These are phyloP conservation scores for Neodidymelliopsis sp. DNA, from an alignment of 2,329 filamentous ascomycete genomes.

Conservation along the genomic window DNA sequence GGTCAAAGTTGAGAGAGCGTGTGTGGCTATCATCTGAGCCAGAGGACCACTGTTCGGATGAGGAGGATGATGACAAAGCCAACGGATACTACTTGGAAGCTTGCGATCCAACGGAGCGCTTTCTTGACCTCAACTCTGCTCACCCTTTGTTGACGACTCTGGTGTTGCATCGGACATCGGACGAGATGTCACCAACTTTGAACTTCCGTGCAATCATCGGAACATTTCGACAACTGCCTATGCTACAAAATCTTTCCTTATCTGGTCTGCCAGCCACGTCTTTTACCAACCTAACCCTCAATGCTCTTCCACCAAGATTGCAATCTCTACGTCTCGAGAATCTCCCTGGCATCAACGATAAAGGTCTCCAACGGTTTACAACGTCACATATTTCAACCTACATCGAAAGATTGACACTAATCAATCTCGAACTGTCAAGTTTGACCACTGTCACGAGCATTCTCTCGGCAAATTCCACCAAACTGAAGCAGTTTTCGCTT, in stretches of 20 bases:
- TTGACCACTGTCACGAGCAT: conserved; percentile 62
- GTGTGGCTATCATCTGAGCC: conserved; percentile 60
- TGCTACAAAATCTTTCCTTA: conserved; percentile 61
- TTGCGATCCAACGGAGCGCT: conserved; percentile 60
- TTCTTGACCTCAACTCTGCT: conserved; percentile 61
- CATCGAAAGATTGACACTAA: conserved; percentile 58
- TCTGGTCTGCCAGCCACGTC: conserved; percentile 62
- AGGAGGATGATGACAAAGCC: conserved; percentile 44
- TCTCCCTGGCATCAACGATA: conserved; percentile 63
- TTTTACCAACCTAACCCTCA: conserved; percentile 63
- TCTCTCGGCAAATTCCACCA: conserved; percentile 53
- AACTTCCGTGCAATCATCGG: conserved; percentile 64
- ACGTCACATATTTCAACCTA: conserved; percentile 55
- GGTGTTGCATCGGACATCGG: conserved; percentile 52
- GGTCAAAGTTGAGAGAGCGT: conserved; percentile 62
- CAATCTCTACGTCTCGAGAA: conserved; percentile 63
- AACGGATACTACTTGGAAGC: conserved; percentile 45
- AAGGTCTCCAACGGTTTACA: conserved; percentile 61
- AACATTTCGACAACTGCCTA: conserved; percentile 61
- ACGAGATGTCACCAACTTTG: conserved; percentile 49
- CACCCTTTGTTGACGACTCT: conserved; percentile 63
- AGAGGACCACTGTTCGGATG: conserved; percentile 32
- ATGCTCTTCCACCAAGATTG: conserved; percentile 59
- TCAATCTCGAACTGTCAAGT: conserved; percentile 62
- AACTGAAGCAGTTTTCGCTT: conserved; percentile 60